These are phyloP conservation scores for Gentiana straminea DNA, from an alignment of 257 asterid genomes.

Conservation along the genomic window DNA sequence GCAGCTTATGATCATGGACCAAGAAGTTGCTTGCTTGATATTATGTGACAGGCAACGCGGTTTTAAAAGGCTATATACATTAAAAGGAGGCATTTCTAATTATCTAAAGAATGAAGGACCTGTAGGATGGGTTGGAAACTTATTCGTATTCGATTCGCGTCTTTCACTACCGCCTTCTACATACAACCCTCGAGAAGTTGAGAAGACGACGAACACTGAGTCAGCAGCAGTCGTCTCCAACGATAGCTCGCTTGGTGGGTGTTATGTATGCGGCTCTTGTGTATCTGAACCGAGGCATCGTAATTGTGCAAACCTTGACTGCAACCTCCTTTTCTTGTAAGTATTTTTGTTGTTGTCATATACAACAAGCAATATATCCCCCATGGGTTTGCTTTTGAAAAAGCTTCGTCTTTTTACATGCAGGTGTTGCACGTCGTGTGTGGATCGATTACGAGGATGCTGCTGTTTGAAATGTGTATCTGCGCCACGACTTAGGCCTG, in stretches of 20 bases:
- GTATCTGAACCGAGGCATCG: conserved; percentile 79
- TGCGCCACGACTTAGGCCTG: conserved; percentile 72
- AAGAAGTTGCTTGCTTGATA: not conserved
- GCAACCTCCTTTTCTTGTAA: conserved; percentile 96
- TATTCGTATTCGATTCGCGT: conserved; percentile 80
- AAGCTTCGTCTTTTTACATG: not conserved
- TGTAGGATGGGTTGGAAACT: conserved; percentile 77
- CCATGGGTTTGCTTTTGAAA: no score
- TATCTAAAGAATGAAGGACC: conserved; percentile 78
- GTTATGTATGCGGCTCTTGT: conserved; percentile 57
- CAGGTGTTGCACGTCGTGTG: conserved; percentile 70
- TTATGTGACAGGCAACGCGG: conserved; percentile 49
- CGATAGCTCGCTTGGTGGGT: conserved; percentile 46
- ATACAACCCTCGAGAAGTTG: conserved; percentile 31
- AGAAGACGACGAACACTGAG: conserved; percentile 8
- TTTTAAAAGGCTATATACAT: conserved; percentile 69
- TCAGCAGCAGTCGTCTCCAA: conserved; percentile 18
- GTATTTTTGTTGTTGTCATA: conserved; percentile 11
- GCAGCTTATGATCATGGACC: not conserved
- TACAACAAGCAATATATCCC: no score
- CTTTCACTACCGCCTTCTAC: conserved; percentile 82
- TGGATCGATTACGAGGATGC: conserved; percentile 54
- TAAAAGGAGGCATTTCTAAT: conserved; percentile 83
- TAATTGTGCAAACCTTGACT: conserved; percentile 87
- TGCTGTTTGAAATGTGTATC: conserved; percentile 64